A percentile compares a stretch with the other conserved stretches of the same genome.
These are phyloP conservation scores for Starmerella floricola DNA, from an alignment of 805 yeast genomes.

Conservation along the genomic window DNA sequence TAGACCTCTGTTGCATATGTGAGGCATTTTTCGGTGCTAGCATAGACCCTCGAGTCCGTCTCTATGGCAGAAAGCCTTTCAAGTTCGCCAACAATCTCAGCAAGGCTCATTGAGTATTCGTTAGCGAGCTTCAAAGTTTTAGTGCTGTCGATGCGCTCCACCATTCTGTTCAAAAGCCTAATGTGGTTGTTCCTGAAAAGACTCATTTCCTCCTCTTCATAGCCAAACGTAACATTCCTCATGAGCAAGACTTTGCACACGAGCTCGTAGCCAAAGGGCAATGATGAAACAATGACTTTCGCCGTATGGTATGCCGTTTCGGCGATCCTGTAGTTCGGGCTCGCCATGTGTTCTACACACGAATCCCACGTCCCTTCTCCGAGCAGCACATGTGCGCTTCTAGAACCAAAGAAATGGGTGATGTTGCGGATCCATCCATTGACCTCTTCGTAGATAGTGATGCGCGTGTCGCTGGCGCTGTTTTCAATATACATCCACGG, in stretches of 20 bases:
- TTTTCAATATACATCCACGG: conserved; percentile 13
- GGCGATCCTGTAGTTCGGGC: conserved; percentile 2
- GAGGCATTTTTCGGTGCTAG: neutral
- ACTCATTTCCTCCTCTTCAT: conserved; percentile 4
- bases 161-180: conserved; percentile 11
- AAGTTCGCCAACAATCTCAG: conserved; percentile 12
- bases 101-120: conserved; percentile 1
- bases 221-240: conserved; percentile 9
- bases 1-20: neutral
- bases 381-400: conserved; percentile 4
- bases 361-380: conserved; percentile 20
- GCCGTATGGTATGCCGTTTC: conserved; percentile 15
- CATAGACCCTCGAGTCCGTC: neutral
- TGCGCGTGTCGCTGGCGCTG: neutral
- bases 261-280: conserved; percentile 13
- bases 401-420: conserved; percentile 1
- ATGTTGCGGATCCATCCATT: conserved; percentile 15
- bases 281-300: conserved; percentile 9
- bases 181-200: conserved; percentile 16
- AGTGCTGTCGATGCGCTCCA: conserved; percentile 10
- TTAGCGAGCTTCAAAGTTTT: neutral
- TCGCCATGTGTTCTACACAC: conserved; percentile 18
- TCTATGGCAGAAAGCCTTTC: neutral
- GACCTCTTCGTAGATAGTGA: conserved; percentile 13
- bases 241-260: conserved; percentile 18